phyloP scores from a whole-genome alignment of 345 rosid species.

The Euphorbia lathyris region DNA sequence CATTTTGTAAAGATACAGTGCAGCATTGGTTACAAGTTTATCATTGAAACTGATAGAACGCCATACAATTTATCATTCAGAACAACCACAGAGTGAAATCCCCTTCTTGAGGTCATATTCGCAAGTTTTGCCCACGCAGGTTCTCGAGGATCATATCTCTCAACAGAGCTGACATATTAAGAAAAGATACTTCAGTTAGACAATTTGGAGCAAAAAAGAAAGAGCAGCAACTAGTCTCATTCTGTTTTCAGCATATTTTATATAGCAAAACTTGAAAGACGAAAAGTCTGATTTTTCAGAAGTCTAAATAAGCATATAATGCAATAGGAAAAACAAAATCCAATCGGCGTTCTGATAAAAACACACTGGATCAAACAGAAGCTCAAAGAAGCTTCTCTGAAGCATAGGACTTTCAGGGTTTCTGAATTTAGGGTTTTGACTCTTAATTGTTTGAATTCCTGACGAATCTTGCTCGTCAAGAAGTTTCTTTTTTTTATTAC shows the following conservation, averaged over 20 bases:
- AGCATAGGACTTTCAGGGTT: no score
- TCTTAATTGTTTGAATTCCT: no score
- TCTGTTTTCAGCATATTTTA: no score
- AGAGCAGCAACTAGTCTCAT: no score
- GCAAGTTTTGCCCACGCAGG: conserved; percentile 60
- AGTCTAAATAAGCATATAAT: background rate
- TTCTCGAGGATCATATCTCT: conserved; percentile 85
- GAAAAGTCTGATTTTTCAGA: background rate
- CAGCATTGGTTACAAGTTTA: no score
- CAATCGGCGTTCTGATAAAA: no score
- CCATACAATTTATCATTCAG: conserved; percentile 71
- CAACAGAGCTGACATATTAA: conserved; percentile 51
- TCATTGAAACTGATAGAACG: no score
- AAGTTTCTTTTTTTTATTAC: no score
- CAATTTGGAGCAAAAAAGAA: background rate
- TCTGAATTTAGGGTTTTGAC: no score
- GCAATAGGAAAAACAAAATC: background rate
- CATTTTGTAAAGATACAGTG: conserved; percentile 2
- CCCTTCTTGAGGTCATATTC: conserved; percentile 55
- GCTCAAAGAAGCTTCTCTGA: background rate
- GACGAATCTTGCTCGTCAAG: no score
- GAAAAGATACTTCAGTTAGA: conserved; percentile 1
- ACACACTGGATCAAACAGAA: background rate
- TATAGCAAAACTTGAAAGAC: no score
- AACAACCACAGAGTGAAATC: conserved; percentile 61